Conservation (phyloP, 306 rosid species). For the Chamaecrista fasciculata region DNA sequence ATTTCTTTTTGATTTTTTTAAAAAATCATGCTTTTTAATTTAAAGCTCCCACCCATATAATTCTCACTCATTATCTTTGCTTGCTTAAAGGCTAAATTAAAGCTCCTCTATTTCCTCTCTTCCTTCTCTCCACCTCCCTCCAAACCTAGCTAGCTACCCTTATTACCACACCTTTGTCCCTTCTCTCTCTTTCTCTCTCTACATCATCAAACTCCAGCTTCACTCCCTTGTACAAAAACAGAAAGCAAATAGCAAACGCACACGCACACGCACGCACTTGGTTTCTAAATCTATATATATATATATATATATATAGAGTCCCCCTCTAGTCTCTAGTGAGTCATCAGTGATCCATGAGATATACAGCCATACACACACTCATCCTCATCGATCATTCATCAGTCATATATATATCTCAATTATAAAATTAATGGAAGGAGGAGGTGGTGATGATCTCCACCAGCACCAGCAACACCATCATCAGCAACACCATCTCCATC, state of each 20-base stretch:
- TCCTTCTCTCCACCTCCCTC: too few relatives aligned
- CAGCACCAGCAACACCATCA: constrained; percentile 53
- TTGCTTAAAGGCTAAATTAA: constrained; percentile 88
- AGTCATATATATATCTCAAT: too few relatives aligned
- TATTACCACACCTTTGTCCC: too few relatives aligned
- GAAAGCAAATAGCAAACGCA: constrained; percentile 23
- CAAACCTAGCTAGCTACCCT: too few relatives aligned
- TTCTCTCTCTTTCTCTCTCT: constrained; percentile 14
- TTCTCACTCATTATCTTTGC: constrained; percentile 92
- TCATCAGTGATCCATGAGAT: too few relatives aligned
- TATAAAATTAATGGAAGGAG: constrained; percentile 94
- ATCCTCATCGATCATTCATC: too few relatives aligned
- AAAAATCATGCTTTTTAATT: constrained; percentile 57
- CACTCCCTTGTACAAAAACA: constrained; percentile 29
- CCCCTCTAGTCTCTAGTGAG: too few relatives aligned
- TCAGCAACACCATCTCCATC: constrained; percentile 42
- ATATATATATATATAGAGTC: constrained; percentile 25
- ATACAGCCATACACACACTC: too few relatives aligned
- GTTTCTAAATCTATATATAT: constrained; percentile 35
- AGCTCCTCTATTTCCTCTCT: constrained; percentile 39
- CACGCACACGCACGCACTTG: constrained; percentile 11
- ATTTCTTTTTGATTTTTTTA: constrained; percentile 38
- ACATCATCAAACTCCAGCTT: constrained; percentile 33
- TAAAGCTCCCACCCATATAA: constrained; percentile 52
- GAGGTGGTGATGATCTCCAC: constrained; percentile 71